These are phyloP conservation scores for Tillandsia leiboldiana DNA, from an alignment of 176 grass and related monocot species.

Conservation along the genomic window DNA sequence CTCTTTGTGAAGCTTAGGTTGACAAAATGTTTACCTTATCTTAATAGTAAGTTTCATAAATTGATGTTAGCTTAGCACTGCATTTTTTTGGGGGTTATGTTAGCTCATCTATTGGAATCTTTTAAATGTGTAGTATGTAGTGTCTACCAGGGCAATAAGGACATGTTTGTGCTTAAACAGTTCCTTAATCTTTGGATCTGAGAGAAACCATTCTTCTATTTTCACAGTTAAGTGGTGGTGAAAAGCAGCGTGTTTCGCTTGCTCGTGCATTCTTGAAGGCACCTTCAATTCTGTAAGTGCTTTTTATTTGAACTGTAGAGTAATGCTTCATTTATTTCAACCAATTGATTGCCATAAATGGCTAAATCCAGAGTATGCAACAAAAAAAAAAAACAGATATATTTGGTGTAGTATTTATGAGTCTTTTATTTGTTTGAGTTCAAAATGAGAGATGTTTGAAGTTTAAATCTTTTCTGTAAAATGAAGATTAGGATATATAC, in stretches of 20 bases:
- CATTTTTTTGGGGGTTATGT: too few species aligned
- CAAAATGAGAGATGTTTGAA: too few species aligned
- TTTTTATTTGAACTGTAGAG: not conserved
- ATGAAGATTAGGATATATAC: too few species aligned
- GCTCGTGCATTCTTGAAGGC: slow-evolving; percentile 98
- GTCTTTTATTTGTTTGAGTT: not conserved
- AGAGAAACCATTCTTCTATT: slow-evolving; percentile 19
- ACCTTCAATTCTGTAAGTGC: slow-evolving; percentile 83
- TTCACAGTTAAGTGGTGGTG: slow-evolving; percentile 88
- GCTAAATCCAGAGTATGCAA: too few species aligned
- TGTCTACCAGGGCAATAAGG: not conserved
- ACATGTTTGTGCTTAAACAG: slow-evolving; percentile 5
- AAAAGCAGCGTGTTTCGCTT: slow-evolving; percentile 96
- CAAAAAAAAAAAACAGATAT: not conserved
- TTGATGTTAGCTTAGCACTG: too few species aligned
- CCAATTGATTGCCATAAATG: not conserved
- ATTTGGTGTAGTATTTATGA: not conserved
- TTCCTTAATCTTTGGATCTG: slow-evolving; percentile 13
- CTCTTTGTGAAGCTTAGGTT: too few species aligned
- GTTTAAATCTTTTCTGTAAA: too few species aligned
- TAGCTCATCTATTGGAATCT: not conserved
- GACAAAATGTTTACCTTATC: too few species aligned
- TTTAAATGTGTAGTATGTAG: not conserved
- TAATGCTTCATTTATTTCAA: slow-evolving; percentile 1
- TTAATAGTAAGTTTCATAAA: too few species aligned